phyloP scores from a whole-genome alignment of 257 asterid species.

The Solanum pennellii region DNA sequence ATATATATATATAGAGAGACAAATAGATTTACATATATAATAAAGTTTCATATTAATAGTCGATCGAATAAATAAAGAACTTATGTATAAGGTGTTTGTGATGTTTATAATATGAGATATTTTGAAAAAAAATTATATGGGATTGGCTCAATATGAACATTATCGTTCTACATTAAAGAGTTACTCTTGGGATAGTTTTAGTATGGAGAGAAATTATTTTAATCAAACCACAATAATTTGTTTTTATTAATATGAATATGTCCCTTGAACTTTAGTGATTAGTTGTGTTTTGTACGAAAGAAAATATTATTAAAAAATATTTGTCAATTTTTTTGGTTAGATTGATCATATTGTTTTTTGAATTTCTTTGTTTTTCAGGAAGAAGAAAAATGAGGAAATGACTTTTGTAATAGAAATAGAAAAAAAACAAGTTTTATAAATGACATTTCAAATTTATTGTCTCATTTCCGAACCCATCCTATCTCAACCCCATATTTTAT shows the following conservation, averaged over 20 bases:
- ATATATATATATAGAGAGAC: not conserved
- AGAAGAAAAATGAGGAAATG: not conserved
- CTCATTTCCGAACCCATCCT: not conserved
- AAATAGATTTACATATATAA: no score
- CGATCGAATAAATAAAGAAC: not conserved
- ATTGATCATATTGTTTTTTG: not conserved
- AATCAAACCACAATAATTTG: not conserved
- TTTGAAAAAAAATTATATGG: not conserved
- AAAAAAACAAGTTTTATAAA: not conserved
- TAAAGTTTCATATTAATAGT: accelerated
- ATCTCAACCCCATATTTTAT: not conserved
- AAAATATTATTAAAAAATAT: not conserved
- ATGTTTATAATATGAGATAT: not conserved
- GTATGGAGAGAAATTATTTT: not conserved
- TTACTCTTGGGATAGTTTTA: not conserved
- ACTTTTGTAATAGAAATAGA: not conserved
- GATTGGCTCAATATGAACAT: not conserved
- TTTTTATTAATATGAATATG: not conserved
- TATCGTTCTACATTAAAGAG: not conserved
- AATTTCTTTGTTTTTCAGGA: not conserved
- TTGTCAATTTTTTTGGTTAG: not conserved
- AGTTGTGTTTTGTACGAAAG: not conserved
- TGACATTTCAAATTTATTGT: not conserved
- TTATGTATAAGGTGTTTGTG: not conserved
- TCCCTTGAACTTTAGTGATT: not conserved